Conservation (phyloP, 2,329 filamentous ascomycete species). For the Colletotrichum sp. region DNA sequence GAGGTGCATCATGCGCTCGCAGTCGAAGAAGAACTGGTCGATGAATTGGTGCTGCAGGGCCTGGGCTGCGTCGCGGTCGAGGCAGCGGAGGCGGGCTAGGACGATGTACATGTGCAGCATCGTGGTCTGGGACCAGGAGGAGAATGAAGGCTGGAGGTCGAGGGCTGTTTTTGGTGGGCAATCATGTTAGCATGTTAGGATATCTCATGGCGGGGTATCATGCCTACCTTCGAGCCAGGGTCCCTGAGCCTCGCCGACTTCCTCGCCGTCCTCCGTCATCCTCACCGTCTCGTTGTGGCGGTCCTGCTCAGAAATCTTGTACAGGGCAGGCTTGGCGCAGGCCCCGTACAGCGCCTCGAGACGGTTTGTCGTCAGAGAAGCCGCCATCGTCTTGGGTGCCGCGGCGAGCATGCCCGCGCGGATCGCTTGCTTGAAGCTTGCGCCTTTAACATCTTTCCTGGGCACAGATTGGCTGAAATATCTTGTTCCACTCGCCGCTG, state of each 20-base stretch:
- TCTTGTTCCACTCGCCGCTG: slow-evolving; percentile 27
- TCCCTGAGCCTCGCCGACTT: slow-evolving; percentile 75
- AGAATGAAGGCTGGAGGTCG: slow-evolving; percentile 84
- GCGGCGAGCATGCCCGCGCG: slow-evolving; percentile 11
- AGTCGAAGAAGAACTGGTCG: slow-evolving; percentile 93
- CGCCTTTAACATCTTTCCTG: slow-evolving; percentile 19
- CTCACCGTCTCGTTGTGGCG: slow-evolving; percentile 71
- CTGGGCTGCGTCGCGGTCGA: slow-evolving; percentile 71
- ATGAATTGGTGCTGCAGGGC: slow-evolving; percentile 89
- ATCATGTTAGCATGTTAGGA: background rate
- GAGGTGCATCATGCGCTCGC: slow-evolving; percentile 82
- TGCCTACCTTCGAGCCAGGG: slow-evolving; percentile 82
- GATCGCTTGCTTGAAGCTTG: slow-evolving; percentile 12
- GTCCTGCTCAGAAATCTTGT: slow-evolving; percentile 72
- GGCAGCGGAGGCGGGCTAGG: slow-evolving; percentile 80
- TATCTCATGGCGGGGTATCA: slow-evolving; percentile 4
- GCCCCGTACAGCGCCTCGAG: slow-evolving; percentile 75
- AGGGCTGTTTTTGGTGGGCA: slow-evolving; percentile 62
- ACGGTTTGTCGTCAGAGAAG: slow-evolving; percentile 9
- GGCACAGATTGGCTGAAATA: slow-evolving; percentile 40
- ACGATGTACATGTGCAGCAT: slow-evolving; percentile 97
- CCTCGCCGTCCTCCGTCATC: slow-evolving; percentile 78
- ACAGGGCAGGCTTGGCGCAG: slow-evolving; percentile 76
- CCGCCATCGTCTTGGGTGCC: slow-evolving; percentile 19
- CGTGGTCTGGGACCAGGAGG: slow-evolving; percentile 93